phyloP scores from a whole-genome alignment of 2,329 filamentous ascomycete species.

The Chaetomiaceae sp. region DNA sequence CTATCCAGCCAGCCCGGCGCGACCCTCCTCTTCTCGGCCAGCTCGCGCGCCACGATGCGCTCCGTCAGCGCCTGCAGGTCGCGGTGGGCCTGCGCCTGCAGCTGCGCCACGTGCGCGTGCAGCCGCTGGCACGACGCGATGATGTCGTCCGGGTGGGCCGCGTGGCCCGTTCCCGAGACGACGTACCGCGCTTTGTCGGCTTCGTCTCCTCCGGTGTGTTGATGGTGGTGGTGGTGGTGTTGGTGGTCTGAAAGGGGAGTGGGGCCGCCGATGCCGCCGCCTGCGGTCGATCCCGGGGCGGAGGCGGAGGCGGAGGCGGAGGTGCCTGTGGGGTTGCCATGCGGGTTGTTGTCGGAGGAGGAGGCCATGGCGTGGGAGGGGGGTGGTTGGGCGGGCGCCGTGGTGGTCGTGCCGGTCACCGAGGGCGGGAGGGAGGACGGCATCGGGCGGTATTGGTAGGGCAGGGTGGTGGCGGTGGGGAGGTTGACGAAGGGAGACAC shows the following conservation, averaged over 20 bases:
- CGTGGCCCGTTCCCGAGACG: conserved; percentile 69
- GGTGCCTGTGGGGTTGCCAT: too few relatives aligned
- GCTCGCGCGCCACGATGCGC: conserved; percentile 57
- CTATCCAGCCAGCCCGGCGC: conserved; percentile 80
- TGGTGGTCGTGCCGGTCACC: conserved; percentile 46
- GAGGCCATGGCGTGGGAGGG: conserved; percentile 24
- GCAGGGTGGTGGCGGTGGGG: conserved; percentile 82
- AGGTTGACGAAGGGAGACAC: conserved; percentile 93
- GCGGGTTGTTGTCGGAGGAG: conserved; percentile 28
- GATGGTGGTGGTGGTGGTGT: conserved; percentile 21
- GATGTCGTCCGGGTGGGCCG: conserved; percentile 84
- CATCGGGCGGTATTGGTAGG: conserved; percentile 90
- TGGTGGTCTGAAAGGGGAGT: too few relatives aligned
- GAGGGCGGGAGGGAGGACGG: conserved; percentile 80
- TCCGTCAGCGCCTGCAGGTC: conserved; percentile 68
- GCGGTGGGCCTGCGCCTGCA: conserved; percentile 62
- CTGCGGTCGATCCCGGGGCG: too few relatives aligned
- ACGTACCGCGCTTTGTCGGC: conserved; percentile 65
- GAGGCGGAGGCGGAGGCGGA: too few relatives aligned
- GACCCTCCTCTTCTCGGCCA: conserved; percentile 73
- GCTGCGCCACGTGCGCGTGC: conserved; percentile 66
- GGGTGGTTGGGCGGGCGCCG: conserved; percentile 25
- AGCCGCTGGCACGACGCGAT: conserved; percentile 75
- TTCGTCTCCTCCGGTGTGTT: conserved; percentile 28
- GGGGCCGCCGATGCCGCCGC: too few relatives aligned